Evolutionary conservation across 2,329 filamentous ascomycete genomes (phyloP).

Genomic region (Leptographium galeiforme): DNA sequence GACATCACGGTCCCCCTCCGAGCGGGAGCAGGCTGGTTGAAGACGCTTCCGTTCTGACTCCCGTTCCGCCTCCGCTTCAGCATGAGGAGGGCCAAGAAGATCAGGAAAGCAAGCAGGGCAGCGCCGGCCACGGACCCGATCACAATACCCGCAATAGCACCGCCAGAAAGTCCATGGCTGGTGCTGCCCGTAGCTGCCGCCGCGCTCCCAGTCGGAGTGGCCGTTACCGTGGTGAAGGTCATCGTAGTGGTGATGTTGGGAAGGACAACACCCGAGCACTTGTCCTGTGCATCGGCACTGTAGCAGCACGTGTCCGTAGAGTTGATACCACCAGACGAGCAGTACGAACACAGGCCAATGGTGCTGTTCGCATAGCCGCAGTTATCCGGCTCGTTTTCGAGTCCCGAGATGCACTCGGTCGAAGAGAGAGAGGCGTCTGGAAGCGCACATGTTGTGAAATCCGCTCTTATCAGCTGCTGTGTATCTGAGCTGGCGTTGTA

Average conservation of each 20-base stretch:
- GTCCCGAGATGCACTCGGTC: slow-evolving; percentile 61
- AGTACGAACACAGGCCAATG: slow-evolving; percentile 76
- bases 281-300: slow-evolving; percentile 56
- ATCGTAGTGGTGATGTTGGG: slow-evolving; percentile 63
- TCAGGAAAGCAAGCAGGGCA: slow-evolving; percentile 52
- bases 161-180: slow-evolving; percentile 50
- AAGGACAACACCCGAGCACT: slow-evolving; percentile 61
- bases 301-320: slow-evolving; percentile 93
- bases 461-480: slow-evolving; percentile 68
- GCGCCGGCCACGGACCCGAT: slow-evolving; percentile 64
- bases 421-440: slow-evolving; percentile 65
- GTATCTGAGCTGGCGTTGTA: slow-evolving; percentile 50
- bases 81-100: slow-evolving; percentile 52
- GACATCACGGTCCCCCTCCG: slow-evolving; percentile 32
- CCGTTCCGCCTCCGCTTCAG: slow-evolving; percentile 35
- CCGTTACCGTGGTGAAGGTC: slow-evolving; percentile 36
- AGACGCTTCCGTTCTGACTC: slow-evolving; percentile 58
- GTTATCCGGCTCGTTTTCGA: slow-evolving; percentile 68
- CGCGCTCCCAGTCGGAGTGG: slow-evolving; percentile 31
- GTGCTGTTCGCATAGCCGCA: slow-evolving; percentile 69
- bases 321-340: slow-evolving; percentile 69
- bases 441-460: slow-evolving; percentile 80
- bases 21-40: slow-evolving; percentile 81
- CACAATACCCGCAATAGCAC: slow-evolving; percentile 81
- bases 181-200: slow-evolving; percentile 15